Conservation (phyloP, 805 yeast species). For the Kluyveromyces starmeri region DNA sequence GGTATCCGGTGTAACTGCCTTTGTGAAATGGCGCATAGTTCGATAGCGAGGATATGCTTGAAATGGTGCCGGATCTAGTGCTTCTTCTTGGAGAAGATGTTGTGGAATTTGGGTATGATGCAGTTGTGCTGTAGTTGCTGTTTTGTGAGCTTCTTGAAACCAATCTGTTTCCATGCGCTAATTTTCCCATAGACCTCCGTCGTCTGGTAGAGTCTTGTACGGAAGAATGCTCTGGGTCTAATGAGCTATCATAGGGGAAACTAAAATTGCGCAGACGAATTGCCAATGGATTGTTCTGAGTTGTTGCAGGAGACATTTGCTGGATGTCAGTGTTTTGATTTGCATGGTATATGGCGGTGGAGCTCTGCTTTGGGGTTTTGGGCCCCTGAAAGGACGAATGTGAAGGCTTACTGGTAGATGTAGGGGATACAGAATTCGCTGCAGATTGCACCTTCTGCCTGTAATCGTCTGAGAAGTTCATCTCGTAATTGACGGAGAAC, state of each 20-base stretch:
- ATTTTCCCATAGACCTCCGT: neutral
- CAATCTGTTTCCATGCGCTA: neutral
- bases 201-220: neutral
- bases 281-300: neutral
- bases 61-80: neutral
- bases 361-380: too few relatives aligned
- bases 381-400: too few relatives aligned
- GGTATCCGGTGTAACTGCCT: neutral
- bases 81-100: slow-evolving; percentile 3
- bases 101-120: neutral
- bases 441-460: neutral
- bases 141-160: neutral
- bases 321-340: too few relatives aligned
- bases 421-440: neutral
- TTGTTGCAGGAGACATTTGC: too few relatives aligned
- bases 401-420: too few relatives aligned
- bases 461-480: neutral
- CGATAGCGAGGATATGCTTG: neutral
- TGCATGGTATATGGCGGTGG: too few relatives aligned
- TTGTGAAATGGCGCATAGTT: neutral
- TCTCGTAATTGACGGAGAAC: neutral
- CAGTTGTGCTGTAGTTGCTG: neutral
- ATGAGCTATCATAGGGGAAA: slow-evolving; percentile 3
- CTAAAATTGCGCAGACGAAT: slow-evolving; percentile 6
- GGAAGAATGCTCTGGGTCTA: neutral